These are phyloP conservation scores for Eucalyptus paniculata DNA, from an alignment of 345 rosid genomes.

Conservation along the genomic window DNA sequence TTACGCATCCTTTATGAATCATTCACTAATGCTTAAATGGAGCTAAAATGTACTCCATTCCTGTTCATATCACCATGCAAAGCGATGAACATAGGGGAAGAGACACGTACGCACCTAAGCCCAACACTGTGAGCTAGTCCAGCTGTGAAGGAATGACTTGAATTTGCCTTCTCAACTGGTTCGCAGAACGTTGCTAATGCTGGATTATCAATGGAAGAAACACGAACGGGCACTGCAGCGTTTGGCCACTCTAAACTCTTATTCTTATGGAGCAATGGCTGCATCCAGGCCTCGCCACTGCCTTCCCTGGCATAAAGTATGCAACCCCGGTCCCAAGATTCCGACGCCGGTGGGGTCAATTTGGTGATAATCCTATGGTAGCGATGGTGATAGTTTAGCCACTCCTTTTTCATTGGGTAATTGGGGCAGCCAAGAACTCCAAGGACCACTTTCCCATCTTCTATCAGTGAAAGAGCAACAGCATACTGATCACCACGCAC, in stretches of 20 bases:
- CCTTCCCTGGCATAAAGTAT: conserved; percentile 71
- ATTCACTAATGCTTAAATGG: not conserved
- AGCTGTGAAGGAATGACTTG: conserved; percentile 70
- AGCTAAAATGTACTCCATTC: not conserved
- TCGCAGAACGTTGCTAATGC: conserved; percentile 82
- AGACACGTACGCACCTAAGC: conserved; percentile 33
- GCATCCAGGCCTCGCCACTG: conserved; percentile 88
- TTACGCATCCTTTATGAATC: not conserved
- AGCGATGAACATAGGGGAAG: not conserved
- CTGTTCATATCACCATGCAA: not conserved
- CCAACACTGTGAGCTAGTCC: conserved; percentile 73
- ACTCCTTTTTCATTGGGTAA: conserved; percentile 73
- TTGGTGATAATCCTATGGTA: not conserved
- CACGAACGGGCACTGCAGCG: conserved; percentile 36
- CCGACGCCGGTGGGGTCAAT: conserved; percentile 10
- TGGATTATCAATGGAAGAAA: conserved; percentile 71
- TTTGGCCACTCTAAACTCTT: conserved; percentile 31
- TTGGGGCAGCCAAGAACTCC: conserved; percentile 95
- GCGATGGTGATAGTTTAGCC: conserved; percentile 40
- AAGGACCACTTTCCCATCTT: conserved; percentile 59
- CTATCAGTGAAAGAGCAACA: conserved; percentile 76
- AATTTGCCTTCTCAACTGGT: conserved; percentile 82
- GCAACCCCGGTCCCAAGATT: conserved; percentile 53
- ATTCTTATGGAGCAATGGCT: conserved; percentile 40
- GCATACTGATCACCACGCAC: conserved; percentile 96